phyloP scores from a whole-genome alignment of 306 rosid genomes.

The Crotalaria pallida region DNA sequence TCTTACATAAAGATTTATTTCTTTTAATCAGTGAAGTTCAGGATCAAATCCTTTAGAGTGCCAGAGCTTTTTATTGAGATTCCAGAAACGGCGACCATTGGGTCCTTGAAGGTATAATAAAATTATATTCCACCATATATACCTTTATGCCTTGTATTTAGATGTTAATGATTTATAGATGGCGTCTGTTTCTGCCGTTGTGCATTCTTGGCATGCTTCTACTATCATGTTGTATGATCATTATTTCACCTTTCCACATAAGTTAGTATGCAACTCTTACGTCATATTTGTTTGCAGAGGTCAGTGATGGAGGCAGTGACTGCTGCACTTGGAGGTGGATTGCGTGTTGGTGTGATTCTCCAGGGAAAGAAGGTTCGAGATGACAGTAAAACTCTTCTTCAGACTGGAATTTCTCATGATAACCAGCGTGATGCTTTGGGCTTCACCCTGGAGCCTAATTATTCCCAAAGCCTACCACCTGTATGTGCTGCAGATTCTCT shows the following conservation, averaged over 20 bases:
- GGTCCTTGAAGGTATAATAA: conserved; percentile 72
- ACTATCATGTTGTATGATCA: background rate
- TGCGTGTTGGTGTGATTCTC: conserved; percentile 73
- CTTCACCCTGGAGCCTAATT: conserved; percentile 71
- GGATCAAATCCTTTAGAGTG: conserved; percentile 92
- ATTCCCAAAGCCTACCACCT: conserved; percentile 35
- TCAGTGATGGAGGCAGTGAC: conserved; percentile 90
- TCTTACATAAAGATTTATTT: conserved; percentile 38
- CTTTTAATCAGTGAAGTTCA: conserved; percentile 73
- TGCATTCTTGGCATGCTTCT: conserved; percentile 1
- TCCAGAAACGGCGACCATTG: conserved; percentile 83
- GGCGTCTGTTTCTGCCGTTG: background rate
- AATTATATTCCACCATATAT: background rate
- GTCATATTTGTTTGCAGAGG: conserved; percentile 43
- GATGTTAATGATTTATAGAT: background rate
- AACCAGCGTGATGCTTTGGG: conserved; percentile 69
- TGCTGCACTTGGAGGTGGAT: conserved; percentile 69
- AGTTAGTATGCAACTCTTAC: background rate
- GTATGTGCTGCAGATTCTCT: conserved; percentile 49
- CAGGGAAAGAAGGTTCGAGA: conserved; percentile 85
- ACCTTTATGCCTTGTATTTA: background rate
- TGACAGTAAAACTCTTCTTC: conserved; percentile 68
- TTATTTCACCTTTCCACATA: background rate
- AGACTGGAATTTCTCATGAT: conserved; percentile 79
- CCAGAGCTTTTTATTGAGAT: conserved; percentile 91